These are phyloP conservation scores for Tolypocladium guangdongense DNA, from an alignment of 2,329 filamentous ascomycete genomes.

Conservation along the genomic window DNA sequence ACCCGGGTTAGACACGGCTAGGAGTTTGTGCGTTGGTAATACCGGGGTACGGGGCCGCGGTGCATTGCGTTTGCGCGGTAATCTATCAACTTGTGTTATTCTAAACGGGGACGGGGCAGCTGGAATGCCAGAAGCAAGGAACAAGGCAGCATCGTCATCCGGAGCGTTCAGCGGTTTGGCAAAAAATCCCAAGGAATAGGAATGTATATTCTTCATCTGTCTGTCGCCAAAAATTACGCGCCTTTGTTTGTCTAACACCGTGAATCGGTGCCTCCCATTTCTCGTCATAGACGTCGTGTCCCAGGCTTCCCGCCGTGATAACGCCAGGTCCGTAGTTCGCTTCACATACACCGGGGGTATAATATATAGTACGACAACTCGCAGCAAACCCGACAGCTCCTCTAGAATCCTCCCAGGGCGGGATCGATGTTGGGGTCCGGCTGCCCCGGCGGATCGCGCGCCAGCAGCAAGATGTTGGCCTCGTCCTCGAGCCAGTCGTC, in stretches of 20 bases:
- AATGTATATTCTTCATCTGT: neutral
- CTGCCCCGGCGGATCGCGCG: conserved; percentile 13
- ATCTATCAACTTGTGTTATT: neutral
- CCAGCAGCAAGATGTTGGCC: conserved; percentile 29
- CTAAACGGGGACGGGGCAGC: neutral
- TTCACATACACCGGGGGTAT: no score
- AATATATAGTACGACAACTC: neutral
- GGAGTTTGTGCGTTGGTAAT: neutral
- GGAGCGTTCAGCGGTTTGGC: neutral
- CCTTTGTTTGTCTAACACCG: neutral
- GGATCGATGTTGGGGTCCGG: conserved; percentile 21
- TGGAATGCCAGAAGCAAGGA: neutral
- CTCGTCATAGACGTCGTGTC: neutral
- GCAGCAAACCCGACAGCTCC: neutral
- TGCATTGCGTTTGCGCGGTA: neutral
- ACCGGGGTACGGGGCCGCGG: neutral
- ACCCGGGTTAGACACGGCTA: neutral
- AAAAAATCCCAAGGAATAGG: neutral
- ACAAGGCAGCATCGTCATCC: neutral
- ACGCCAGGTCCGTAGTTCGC: neutral
- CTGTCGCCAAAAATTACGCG: neutral
- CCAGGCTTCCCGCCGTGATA: neutral
- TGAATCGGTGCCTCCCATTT: neutral
- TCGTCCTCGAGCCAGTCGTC: conserved; percentile 34
- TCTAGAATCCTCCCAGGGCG: conserved; percentile 11